Base-by-base conservation (phyloP, 257 asterid species). In the Solanum gracilifrons region DNA sequence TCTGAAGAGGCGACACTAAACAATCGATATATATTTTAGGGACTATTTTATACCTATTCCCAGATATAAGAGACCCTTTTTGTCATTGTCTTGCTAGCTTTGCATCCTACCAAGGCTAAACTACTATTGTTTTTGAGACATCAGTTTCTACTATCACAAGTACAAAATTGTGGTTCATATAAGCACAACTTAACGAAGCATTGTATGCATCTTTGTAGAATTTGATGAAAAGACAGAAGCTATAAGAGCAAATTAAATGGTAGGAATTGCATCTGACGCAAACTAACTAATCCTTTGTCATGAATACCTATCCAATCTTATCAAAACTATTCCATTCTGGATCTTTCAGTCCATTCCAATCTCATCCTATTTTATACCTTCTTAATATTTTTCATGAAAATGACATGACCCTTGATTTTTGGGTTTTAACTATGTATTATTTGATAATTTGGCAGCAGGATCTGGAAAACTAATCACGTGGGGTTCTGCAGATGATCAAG, bases 401-500 rank as follows among this genome's bases (percentile, higher is more conserved):
- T 80, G 68, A 46, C 68, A 2, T 29, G 68, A 16, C 27, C 25
- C 13, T 41, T 79, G 68, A 46, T 27, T 80, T 29, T 46, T 79
- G 16, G 64, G 66, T 58, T 80, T 80, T 80, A 80, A 27, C 39
- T 27, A 80, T 29, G 25, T 79, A 27, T 80, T 64, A n/a, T 64
- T 37, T 36, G 80, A 36, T 85, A 27, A 36, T 18, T 29, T 46
- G 85, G 69, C 18, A 55, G 91, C 92, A 94, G 98, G 82, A 43
- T 86, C 87, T 32, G 96, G 98, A 36, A 92, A 92, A 85, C 91
- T 94, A 21, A 80, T 94, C 36, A 95, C 98, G 21, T 95, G 97
- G 97, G 98, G 98, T 86, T 95, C 98, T 48, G 91, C 96, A 33
- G 98, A 94, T 91, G 98, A 94, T 90, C 98, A 95, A 92, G 96